A percentile compares a stretch with the other conserved stretches of the same genome.
These are phyloP conservation scores for Hsuehochloa calcarea DNA, from an alignment of 176 grass and related monocot genomes.

Conservation along the genomic window DNA sequence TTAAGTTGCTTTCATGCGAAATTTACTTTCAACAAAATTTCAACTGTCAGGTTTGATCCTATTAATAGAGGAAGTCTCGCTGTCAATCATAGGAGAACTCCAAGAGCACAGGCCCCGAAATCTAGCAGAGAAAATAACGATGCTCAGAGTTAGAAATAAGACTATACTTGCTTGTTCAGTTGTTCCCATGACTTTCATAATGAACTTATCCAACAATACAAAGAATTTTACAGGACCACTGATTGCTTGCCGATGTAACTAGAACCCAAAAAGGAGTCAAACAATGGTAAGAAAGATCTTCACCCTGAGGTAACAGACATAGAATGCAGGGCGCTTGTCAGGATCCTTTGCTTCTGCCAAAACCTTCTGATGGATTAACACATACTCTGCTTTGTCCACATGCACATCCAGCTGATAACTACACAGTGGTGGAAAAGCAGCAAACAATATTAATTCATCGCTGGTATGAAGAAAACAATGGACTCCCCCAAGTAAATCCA, in stretches of 20 bases:
- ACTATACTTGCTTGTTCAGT: neutral
- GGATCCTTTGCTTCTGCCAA: slow-evolving; percentile 51
- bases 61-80: too few species aligned
- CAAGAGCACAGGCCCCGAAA: too few species aligned
- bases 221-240: neutral
- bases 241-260: neutral
- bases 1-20: neutral
- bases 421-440: neutral
- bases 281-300: neutral
- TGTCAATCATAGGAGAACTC: too few species aligned
- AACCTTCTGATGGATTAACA: slow-evolving; percentile 45
- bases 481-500: neutral
- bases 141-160: neutral
- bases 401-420: slow-evolving; percentile 62
- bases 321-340: slow-evolving; percentile 35
- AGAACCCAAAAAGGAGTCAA: slow-evolving; percentile 11
- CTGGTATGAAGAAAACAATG: neutral
- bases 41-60: too few species aligned
- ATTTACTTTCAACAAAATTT: neutral
- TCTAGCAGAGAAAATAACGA: neutral
- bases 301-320: slow-evolving; percentile 51
- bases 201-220: neutral
- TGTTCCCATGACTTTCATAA: neutral
- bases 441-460: slow-evolving; percentile 4
- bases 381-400: slow-evolving; percentile 44